Percentiles rank a stretch among this genome's conserved stretches.
Evolutionary conservation across 331 rosid genomes (phyloP).

Genomic region (Saraca asoca): DNA sequence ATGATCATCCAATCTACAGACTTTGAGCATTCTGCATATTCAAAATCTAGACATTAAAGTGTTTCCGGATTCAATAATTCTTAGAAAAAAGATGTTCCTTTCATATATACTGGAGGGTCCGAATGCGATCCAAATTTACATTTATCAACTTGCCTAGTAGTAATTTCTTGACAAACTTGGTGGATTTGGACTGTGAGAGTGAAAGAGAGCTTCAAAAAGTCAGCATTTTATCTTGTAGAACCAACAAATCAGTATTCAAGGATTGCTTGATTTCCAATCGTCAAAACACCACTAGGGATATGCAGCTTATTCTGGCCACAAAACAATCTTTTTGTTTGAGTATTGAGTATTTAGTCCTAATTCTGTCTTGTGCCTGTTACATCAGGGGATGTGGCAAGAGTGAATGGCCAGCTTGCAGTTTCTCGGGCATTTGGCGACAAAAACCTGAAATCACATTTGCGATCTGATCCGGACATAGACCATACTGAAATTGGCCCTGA

Average conservation of each 20-base stretch:
- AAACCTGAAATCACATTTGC: conserved; percentile 80
- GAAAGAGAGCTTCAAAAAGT: no score
- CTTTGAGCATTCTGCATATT: not conserved
- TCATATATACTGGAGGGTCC: not conserved
- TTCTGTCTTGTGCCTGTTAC: conserved; percentile 22
- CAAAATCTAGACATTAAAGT: not conserved
- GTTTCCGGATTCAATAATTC: not conserved
- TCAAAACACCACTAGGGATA: no score
- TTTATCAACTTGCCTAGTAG: not conserved
- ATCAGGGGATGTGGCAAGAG: conserved; percentile 87
- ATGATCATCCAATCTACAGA: not conserved
- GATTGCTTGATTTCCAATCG: not conserved
- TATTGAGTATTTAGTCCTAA: conserved; percentile 22
- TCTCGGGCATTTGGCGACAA: conserved; percentile 94
- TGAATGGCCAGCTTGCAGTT: conserved; percentile 93
- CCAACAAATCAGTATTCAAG: no score
- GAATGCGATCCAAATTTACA: not conserved
- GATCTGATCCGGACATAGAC: conserved; percentile 79
- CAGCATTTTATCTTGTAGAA: not conserved
- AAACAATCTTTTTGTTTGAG: not conserved
- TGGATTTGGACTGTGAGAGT: not conserved
- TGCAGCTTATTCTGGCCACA: not conserved
- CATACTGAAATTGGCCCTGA: conserved; percentile 46
- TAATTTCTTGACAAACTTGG: not conserved
- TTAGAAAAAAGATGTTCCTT: not conserved